Evolutionary conservation across 805 yeast genomes (phyloP), one percentile per base, ranked within the genome.

Genomic region (Debaryomyces hansenii): DNA sequence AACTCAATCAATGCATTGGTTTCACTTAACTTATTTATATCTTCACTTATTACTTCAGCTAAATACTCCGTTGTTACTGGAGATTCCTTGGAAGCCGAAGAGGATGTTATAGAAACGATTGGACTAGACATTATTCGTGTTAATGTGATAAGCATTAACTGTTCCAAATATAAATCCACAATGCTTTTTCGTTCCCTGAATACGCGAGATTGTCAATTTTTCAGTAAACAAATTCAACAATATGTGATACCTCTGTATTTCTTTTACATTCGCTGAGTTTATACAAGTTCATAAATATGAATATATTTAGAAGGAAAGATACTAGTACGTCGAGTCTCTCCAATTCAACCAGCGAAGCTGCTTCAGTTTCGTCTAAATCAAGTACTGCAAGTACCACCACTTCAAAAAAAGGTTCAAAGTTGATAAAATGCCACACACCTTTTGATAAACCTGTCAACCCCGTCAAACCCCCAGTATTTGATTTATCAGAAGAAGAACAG

Each of bases 381-480:
- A 49, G 57, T 7, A 38, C 51, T 5, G 24, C 43, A 1, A 47
- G 53, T 40, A n/a, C 42, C 10, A 27, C 40, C 37, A 34, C 29
- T 12, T 24, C 54, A 2, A 47, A 48, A 14, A 60, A 57, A 38
- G 54, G 51, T 39, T 5, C 14, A n/a, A 31, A 14, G 16, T 62
- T 58, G 37, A 58, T 67, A 32, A 70, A 69, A 52, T 55, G 76
- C 43, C 63, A 66, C 42, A 59, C 53, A 4, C 78, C 78, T 2
- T 72, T 72, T 48, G 73, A 67, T 20, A 49, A 61, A 14, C 78
- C 78, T 4, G 47, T 69, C 12, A 57, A 65, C 44, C 70, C 74
- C 5, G 56, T 66, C 27, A 57, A 54, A 44, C 56, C 62, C 4
- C 73, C 74, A 0, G 59, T 41, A 3, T 54, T 59, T 39, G 64